Base-by-base conservation (phyloP, 2,329 filamentous ascomycete species). In the Aureobasidium sp. region DNA sequence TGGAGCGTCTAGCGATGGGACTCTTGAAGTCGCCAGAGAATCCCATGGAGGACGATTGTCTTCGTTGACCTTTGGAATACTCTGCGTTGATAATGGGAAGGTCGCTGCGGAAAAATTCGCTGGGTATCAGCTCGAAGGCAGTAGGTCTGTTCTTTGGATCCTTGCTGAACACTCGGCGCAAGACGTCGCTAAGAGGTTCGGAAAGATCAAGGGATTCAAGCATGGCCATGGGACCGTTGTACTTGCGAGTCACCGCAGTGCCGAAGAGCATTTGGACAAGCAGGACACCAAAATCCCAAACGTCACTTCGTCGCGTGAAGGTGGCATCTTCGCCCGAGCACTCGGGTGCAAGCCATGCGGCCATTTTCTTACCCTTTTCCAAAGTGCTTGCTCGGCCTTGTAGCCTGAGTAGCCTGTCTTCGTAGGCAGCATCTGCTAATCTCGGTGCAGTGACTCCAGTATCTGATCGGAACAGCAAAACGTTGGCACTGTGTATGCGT, bases 241-340 rank as follows among this genome's bases (percentile, higher is more conserved):
- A 93, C 62, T 86, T 88, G 63, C 87, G 81, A n/a, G 88, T 79
- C 7, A 91, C 83, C 66, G 91, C 85, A 37, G 91, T 79, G 2
- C 94, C 94, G 72, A 97, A 93, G 3, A 94, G 83, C 91, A 97
- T 97, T 72, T 99, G 93, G 42, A 96, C 75, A 67, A 97, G 89
- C 5, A 97, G 83, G 34, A 97, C 85, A 5, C 94, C 94, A 68
- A 99, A 85, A 66, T 97, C 90, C 94, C 94, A 99, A 9, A 97
- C 84, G 72, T 97, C 94, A 0, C 91, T 90, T 72, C 96, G 96
- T 68, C 75, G 87, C 80, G 72, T 88, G 62, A 49, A 60, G 1
- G 81, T 80, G 4, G 83, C 69, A 41, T 74, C 70, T 73, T 67
- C 83, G 70, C 32, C 55, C 16, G 55, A 32, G 21, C 29, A 49